Evolutionary conservation across 108 stramenopile genomes (phyloP), one percentile per base, ranked within the genome.

Genomic region (Nitzschia sp.): DNA sequence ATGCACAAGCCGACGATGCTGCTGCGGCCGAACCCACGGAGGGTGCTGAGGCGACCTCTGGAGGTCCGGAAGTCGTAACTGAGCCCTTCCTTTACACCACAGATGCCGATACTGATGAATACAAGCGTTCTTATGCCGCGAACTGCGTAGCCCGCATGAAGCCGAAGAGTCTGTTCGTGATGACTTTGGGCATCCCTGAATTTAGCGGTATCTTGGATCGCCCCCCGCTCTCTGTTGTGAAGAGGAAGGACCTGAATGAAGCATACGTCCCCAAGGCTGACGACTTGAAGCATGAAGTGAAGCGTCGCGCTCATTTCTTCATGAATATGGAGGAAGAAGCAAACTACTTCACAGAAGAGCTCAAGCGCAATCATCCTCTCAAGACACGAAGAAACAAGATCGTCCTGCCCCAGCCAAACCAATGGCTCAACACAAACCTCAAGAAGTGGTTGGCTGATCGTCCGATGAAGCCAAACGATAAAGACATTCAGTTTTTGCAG

Each of bases 311-410:
- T 31, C 71, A 72, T 46, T 72, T 54, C 45, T 72, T 72, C 54
- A 72, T 72, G 71, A 72, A 72, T 28, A 32, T 56, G n/a, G 29
- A 8, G 61, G 71, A 64, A 23, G 71, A 72, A 47, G 49, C 71
- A 36, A 72, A 49, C 30, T 72, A 57, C 54, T 56, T 63, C 55
- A 72, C 71, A 5, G 71, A 72, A 0, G 61, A 72, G 45, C 63
- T 72, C 26, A 59, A 72, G 63, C 33, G 71, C 11, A 51, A 55
- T 29, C 71, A 72, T 45, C 71, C 71, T 1, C 71, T 72, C 63
- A 72, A 72, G 63, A 72, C 71, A 19, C 64, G 62, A 54, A 62
- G 71, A 24, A 72, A 62, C 71, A 72, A 62, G 28, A 72, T 72
- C 35, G 71, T 72, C 21, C 28, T 72, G 35, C 71, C 71, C 21